Evolutionary conservation across 2,329 filamentous ascomycete species (phyloP).

Genomic region (Tolypocladium amazonense): DNA sequence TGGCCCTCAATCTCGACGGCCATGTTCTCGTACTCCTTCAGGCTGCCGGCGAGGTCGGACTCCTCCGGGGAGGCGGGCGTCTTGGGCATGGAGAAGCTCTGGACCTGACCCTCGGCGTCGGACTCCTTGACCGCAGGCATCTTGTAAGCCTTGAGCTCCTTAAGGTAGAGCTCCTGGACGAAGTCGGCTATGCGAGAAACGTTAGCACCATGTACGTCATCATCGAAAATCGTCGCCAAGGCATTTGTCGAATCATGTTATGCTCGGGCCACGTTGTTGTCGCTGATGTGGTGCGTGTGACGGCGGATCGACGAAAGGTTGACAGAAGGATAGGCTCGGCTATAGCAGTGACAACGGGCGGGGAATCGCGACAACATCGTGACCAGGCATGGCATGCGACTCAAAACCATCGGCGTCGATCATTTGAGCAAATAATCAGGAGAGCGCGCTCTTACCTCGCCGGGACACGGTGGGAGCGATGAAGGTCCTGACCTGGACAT

Average conservation of each 20-base stretch:
- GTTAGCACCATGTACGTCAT: slow-evolving; percentile 12
- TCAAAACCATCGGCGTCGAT: background rate
- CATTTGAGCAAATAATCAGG: background rate
- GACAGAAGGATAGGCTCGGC: background rate
- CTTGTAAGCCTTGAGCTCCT: slow-evolving; percentile 95
- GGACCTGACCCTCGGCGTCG: slow-evolving; percentile 84
- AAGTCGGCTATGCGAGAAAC: slow-evolving; percentile 62
- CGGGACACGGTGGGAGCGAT: slow-evolving; percentile 50
- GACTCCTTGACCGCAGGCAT: slow-evolving; percentile 68
- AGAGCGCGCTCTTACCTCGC: slow-evolving; percentile 39
- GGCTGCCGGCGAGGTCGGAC: slow-evolving; percentile 78
- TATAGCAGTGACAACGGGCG: background rate
- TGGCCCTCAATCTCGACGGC: slow-evolving; percentile 90
- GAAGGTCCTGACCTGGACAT: slow-evolving; percentile 42
- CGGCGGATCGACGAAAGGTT: background rate
- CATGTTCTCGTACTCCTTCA: slow-evolving; percentile 92
- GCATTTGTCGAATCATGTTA: background rate
- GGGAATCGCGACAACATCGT: slow-evolving; percentile 1
- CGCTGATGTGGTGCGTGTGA: background rate
- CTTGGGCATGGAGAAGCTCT: slow-evolving; percentile 73
- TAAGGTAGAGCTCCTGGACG: slow-evolving; percentile 95
- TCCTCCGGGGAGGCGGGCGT: slow-evolving; percentile 86
- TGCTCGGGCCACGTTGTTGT: background rate
- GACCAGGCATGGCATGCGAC: background rate
- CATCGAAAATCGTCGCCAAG: background rate